A percentile compares a stretch with the other conserved stretches of the same genome.
These are phyloP conservation scores for Plasmopara muralis DNA, from an alignment of 352 stramenopile genomes.

Conservation along the genomic window DNA sequence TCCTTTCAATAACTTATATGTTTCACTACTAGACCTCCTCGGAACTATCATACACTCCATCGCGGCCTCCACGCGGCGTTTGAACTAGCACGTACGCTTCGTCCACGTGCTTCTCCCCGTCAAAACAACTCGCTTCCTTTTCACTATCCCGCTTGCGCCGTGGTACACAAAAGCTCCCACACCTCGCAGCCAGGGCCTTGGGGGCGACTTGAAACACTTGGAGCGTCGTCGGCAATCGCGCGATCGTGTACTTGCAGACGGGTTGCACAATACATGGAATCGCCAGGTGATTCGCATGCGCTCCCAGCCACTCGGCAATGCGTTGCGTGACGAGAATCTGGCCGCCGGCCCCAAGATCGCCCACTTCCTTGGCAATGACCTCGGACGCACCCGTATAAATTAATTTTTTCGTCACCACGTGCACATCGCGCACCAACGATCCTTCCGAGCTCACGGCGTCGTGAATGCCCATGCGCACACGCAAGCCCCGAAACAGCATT, in stretches of 20 bases:
- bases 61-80: slow-evolving; percentile 1
- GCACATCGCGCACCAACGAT: slow-evolving; percentile 22
- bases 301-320: slow-evolving; percentile 31
- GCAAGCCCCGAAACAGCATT: slow-evolving; percentile 34
- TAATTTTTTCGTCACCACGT: slow-evolving; percentile 36
- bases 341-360: slow-evolving; percentile 38
- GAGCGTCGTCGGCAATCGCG: slow-evolving; percentile 20
- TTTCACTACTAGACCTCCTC: neutral
- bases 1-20: neutral
- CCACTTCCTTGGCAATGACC: slow-evolving; percentile 44
- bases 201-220: slow-evolving; percentile 33
- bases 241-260: slow-evolving; percentile 28
- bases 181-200: slow-evolving; percentile 14
- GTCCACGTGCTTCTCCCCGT: slow-evolving; percentile 10
- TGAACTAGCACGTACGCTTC: slow-evolving; percentile 13
- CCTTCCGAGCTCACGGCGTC: slow-evolving; percentile 29
- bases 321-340: slow-evolving; percentile 47
- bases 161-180: slow-evolving; percentile 15
- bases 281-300: slow-evolving; percentile 13
- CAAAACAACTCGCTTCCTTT: slow-evolving; percentile 7
- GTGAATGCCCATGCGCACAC: slow-evolving; percentile 46
- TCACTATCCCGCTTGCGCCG: slow-evolving; percentile 16
- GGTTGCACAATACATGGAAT: slow-evolving; percentile 22
- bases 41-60: neutral
- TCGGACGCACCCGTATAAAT: slow-evolving; percentile 41